These are phyloP conservation scores for Venturiaceae sp. DNA, from an alignment of 2,329 filamentous ascomycete species.

Conservation along the genomic window DNA sequence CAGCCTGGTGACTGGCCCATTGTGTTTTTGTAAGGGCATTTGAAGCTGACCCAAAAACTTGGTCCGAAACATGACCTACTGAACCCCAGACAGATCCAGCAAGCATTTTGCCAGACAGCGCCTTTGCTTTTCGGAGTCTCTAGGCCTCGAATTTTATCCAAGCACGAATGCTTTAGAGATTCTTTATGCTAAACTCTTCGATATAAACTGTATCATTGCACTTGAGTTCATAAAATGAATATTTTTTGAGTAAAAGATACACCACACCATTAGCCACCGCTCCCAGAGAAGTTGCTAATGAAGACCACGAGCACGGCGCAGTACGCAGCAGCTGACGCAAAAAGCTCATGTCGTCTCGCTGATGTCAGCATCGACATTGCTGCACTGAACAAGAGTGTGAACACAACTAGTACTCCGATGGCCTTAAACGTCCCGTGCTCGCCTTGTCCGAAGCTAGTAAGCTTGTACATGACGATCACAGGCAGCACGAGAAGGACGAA, in stretches of 20 bases:
- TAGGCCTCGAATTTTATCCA: too few relatives aligned
- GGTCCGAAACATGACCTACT: too few relatives aligned
- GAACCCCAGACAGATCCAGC: too few relatives aligned
- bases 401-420: conserved; percentile 31
- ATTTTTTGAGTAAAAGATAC: neutral
- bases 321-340: conserved; percentile 28
- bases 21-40: too few relatives aligned
- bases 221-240: neutral
- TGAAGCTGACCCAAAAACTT: too few relatives aligned
- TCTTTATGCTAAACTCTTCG: too few relatives aligned
- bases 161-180: too few relatives aligned
- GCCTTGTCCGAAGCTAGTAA: conserved; percentile 19
- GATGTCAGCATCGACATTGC: conserved; percentile 27
- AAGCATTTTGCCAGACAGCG: too few relatives aligned
- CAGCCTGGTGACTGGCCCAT: too few relatives aligned
- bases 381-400: conserved; percentile 22
- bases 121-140: too few relatives aligned
- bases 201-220: too few relatives aligned
- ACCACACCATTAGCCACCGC: neutral
- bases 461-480: conserved; percentile 28
- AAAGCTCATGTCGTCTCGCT: conserved; percentile 25
- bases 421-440: conserved; percentile 25
- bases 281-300: conserved; percentile 24
- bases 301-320: conserved; percentile 29
- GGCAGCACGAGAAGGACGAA: conserved; percentile 31